Evolutionary conservation across 441 rosid species (phyloP).

Genomic region (Jatropha multifida): DNA sequence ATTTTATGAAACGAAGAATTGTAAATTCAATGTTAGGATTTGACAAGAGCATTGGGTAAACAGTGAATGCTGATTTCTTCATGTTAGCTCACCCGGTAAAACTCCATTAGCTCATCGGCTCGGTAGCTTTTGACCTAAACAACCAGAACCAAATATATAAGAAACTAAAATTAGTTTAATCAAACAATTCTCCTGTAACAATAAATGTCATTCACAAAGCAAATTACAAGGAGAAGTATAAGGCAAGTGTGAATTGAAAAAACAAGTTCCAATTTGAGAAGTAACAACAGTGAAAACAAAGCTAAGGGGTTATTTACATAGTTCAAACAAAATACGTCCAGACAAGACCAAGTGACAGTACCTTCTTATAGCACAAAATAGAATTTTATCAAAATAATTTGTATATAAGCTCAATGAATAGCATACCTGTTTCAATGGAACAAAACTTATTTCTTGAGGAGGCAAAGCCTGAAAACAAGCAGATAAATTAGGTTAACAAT

Average conservation of each 20-base stretch:
- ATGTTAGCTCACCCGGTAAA: constrained; percentile 60
- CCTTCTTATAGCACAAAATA: neutral
- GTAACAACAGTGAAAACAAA: neutral
- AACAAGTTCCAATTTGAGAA: too few species aligned
- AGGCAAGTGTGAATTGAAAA: neutral
- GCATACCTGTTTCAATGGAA: neutral
- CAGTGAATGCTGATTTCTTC: neutral
- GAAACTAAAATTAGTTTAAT: neutral
- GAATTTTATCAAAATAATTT: neutral
- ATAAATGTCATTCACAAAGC: neutral
- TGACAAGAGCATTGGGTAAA: neutral
- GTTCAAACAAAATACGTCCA: neutral
- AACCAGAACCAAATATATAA: neutral
- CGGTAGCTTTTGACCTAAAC: constrained; percentile 67
- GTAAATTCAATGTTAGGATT: neutral
- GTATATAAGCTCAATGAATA: neutral
- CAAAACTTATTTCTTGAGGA: constrained; percentile 61
- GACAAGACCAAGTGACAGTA: constrained; percentile 1
- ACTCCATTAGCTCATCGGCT: constrained; percentile 85
- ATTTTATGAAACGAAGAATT: neutral
- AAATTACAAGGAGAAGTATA: neutral
- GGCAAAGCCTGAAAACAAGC: constrained; percentile 72
- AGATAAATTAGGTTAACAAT: constrained; percentile 13
- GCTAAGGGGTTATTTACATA: neutral
- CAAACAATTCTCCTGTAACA: neutral